These are phyloP conservation scores for Globisporangium yorkense DNA, from an alignment of 352 stramenopile species.

Conservation along the genomic window DNA sequence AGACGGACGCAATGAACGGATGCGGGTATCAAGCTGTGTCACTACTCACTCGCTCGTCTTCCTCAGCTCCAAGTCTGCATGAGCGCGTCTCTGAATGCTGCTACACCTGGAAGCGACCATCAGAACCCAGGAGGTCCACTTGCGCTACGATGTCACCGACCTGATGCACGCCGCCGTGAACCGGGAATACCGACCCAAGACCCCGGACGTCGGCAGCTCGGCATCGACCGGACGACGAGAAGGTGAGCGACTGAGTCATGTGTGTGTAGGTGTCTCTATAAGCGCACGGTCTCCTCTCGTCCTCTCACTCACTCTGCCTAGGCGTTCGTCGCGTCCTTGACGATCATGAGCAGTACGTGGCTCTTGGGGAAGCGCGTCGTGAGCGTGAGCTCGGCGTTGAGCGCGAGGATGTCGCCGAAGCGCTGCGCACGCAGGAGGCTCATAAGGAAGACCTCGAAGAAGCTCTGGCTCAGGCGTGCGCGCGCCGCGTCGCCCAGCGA, in stretches of 20 bases:
- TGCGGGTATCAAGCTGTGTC: too few relatives aligned
- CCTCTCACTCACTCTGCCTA: constrained; percentile 4
- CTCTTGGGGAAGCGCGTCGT: constrained; percentile 15
- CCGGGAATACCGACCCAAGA: constrained; percentile 2
- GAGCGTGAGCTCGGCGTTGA: constrained; percentile 12
- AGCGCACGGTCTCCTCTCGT: neutral
- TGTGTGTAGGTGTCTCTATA: neutral
- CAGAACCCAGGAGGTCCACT: neutral
- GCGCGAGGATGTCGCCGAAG: constrained; percentile 7
- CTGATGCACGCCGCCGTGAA: neutral
- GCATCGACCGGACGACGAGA: neutral
- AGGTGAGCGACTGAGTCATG: neutral
- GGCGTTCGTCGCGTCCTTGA: constrained; percentile 29
- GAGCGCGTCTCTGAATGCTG: too few relatives aligned
- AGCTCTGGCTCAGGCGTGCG: constrained; percentile 10
- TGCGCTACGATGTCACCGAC: neutral
- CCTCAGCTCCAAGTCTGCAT: too few relatives aligned
- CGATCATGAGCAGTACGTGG: constrained; percentile 10
- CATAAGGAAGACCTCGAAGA: constrained; percentile 19
- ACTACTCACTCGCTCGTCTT: too few relatives aligned
- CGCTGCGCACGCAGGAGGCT: constrained; percentile 10
- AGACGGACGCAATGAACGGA: too few relatives aligned
- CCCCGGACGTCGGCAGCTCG: neutral
- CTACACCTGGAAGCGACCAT: too few relatives aligned
- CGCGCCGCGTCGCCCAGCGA: neutral